Evolutionary conservation across 2,329 filamentous ascomycete genomes (phyloP), one percentile per base, ranked within the genome.

Genomic region (Furcasterigmium furcatum): DNA sequence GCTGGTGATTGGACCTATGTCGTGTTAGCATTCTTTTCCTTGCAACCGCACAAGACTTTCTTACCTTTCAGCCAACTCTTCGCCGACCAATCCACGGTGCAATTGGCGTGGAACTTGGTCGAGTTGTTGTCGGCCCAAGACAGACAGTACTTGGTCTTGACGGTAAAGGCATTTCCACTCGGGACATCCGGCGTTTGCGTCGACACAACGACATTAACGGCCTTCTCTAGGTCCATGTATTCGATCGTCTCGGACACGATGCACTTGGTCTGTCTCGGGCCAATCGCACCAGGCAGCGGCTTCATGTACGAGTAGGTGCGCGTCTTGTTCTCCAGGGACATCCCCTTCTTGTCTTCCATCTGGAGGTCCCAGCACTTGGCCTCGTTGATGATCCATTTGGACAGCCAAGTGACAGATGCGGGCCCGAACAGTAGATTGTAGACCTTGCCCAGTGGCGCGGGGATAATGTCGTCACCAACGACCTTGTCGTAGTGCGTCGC

Each of bases 41-140:
- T n/a, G n/a, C 12, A n/a, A 2, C 27, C 21, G 34, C 18, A 20
- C 13, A 45, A 40, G 22, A 40, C 21, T 16, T 14, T 60, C 74
- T 62, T 73, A 95, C 91, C 89, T 72, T 94, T 96, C 38, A 99
- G 72, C 94, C 94, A 99, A 71, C 91, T 96, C 76, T 97, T 99
- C 56, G 91, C 91, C 4, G 86, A 85, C 95, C 95, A 99, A 60
- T 99, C 95, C 36, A 96, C 88, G 3, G 84, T 86, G 63, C 90
- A 96, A 54, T 86, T 96, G 70, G 92, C 86, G 50, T 94, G 82
- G 24, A 99, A 71, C 22, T 91, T 80, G 1, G 95, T 99, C 32
- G 82, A 73, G 58, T 96, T 96, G 51, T 84, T 85, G 42, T 94
- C 84, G 4, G 85, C 91, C 94, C 94, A 99, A 43, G 88, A 88